Percentiles rank a stretch among this genome's conserved stretches.
These are phyloP conservation scores for Leccinellum albellum DNA, from an alignment of 768 basidiomycete genomes.

Conservation along the genomic window DNA sequence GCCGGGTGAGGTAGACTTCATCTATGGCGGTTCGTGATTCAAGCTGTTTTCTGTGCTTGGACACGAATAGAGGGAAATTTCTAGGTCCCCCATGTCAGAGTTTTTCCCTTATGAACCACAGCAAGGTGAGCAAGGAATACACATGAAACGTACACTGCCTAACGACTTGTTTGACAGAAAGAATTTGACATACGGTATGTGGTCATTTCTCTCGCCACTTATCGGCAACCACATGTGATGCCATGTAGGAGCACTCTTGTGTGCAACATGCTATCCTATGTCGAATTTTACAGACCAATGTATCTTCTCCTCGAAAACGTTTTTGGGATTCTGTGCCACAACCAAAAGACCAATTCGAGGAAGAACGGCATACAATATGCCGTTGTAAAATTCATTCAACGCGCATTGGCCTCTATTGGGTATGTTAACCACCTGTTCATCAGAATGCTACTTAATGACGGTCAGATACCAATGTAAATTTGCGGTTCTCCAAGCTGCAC, in stretches of 20 bases:
- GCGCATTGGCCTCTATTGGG: conserved; percentile 62
- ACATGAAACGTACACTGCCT: not conserved
- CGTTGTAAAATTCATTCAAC: conserved; percentile 63
- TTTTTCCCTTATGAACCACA: conserved; percentile 62
- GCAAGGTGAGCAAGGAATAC: conserved; percentile 38
- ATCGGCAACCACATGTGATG: not conserved
- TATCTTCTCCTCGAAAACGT: conserved; percentile 78
- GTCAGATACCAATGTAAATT: conserved; percentile 58
- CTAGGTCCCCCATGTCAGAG: conserved; percentile 75
- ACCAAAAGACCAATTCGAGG: conserved; percentile 39
- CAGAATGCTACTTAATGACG: not conserved
- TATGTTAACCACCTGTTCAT: conserved; percentile 28
- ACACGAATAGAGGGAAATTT: not conserved
- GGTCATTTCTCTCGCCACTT: not conserved
- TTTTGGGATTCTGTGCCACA: conserved; percentile 51
- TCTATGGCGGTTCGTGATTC: conserved; percentile 60
- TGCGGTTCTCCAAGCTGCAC: conserved; percentile 63
- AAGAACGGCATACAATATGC: conserved; percentile 45
- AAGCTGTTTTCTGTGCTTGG: not conserved
- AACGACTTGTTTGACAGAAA: conserved; percentile 34
- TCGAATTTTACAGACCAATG: conserved; percentile 58
- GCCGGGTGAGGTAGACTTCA: conserved; percentile 60
- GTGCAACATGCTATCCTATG: conserved; percentile 67
- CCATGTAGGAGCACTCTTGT: conserved; percentile 53
- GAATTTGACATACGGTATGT: conserved; percentile 57